These are phyloP conservation scores for Rosellinia necatrix DNA, from an alignment of 2,329 filamentous ascomycete genomes.

Conservation along the genomic window DNA sequence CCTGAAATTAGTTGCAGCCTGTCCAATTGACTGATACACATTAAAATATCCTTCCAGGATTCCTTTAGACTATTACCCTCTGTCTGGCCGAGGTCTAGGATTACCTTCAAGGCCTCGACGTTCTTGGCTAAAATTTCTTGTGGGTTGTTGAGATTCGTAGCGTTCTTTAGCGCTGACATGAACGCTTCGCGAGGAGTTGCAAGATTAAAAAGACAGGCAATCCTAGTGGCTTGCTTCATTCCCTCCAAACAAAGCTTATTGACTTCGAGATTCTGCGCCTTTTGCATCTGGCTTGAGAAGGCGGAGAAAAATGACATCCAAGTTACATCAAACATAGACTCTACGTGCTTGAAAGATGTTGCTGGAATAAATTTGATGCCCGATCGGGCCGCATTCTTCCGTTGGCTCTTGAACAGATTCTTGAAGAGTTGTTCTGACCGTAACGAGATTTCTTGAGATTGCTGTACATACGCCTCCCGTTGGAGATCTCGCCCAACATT, in stretches of 20 bases:
- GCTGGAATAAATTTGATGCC: slow-evolving; percentile 84
- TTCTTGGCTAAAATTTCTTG: slow-evolving; percentile 97
- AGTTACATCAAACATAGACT: slow-evolving; percentile 97
- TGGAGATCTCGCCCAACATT: slow-evolving; percentile 91
- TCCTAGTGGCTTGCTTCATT: slow-evolving; percentile 89
- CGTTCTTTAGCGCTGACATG: slow-evolving; percentile 88
- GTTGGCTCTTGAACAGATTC: slow-evolving; percentile 86
- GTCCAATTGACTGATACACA: slow-evolving; percentile 94
- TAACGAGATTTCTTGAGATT: slow-evolving; percentile 86
- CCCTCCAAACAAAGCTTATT: slow-evolving; percentile 93
- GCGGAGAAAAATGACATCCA: slow-evolving; percentile 99
- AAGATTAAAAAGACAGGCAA: slow-evolving; percentile 91
- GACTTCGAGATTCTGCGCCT: slow-evolving; percentile 88
- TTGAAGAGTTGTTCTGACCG: slow-evolving; percentile 86
- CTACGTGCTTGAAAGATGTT: slow-evolving; percentile 91
- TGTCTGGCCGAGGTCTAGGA: slow-evolving; percentile 89
- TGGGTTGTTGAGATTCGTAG: slow-evolving; percentile 93
- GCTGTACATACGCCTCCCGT: slow-evolving; percentile 89
- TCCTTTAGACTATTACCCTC: slow-evolving; percentile 88
- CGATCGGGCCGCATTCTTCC: slow-evolving; percentile 73
- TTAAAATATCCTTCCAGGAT: slow-evolving; percentile 94
- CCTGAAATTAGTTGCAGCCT: slow-evolving; percentile 92
- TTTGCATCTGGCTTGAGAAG: slow-evolving; percentile 89
- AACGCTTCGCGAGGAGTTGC: slow-evolving; percentile 95
- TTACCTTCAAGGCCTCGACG: slow-evolving; percentile 87